phyloP scores from a whole-genome alignment of 1,139 yeast species.

The Pichia sp. region DNA sequence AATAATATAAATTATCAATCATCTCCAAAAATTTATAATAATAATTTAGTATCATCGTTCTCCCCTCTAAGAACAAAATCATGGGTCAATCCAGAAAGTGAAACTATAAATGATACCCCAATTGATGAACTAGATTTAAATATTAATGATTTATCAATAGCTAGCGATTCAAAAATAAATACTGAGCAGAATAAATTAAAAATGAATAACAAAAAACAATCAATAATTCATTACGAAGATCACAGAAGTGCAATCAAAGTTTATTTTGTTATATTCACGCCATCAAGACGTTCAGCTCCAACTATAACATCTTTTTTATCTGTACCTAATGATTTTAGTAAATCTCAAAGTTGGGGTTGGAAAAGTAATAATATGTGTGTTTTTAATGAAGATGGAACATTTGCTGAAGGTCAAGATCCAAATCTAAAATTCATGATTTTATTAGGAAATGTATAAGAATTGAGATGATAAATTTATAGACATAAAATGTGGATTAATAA shows the following conservation, averaged over 20 bases:
- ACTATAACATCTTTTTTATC: constrained; percentile 45
- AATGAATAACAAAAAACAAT: constrained; percentile 7
- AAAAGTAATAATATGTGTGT: constrained; percentile 44
- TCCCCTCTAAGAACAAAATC: not conserved
- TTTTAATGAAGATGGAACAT: constrained; percentile 39
- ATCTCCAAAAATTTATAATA: constrained; percentile 18
- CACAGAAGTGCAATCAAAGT: constrained; percentile 39
- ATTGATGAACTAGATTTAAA: not conserved
- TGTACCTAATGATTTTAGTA: constrained; percentile 44
- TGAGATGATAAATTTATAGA: not conserved
- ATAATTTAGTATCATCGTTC: not conserved
- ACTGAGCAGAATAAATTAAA: not conserved
- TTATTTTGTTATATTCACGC: constrained; percentile 46
- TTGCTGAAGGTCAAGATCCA: constrained; percentile 36
- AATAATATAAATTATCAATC: constrained; percentile 23
- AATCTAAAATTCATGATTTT: constrained; percentile 44
- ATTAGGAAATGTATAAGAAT: constrained; percentile 34
- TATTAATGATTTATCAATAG: not conserved
- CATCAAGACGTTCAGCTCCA: constrained; percentile 39
- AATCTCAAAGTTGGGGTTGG: constrained; percentile 55
- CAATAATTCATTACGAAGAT: constrained; percentile 37
- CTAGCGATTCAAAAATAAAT: not conserved
- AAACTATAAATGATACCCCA: not conserved
- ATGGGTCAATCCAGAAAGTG: not conserved
- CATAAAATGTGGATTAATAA: no score